Evolutionary conservation across 2,329 filamentous ascomycete genomes (phyloP), one percentile per base, ranked within the genome.

Genomic region (Basipetospora sp.): DNA sequence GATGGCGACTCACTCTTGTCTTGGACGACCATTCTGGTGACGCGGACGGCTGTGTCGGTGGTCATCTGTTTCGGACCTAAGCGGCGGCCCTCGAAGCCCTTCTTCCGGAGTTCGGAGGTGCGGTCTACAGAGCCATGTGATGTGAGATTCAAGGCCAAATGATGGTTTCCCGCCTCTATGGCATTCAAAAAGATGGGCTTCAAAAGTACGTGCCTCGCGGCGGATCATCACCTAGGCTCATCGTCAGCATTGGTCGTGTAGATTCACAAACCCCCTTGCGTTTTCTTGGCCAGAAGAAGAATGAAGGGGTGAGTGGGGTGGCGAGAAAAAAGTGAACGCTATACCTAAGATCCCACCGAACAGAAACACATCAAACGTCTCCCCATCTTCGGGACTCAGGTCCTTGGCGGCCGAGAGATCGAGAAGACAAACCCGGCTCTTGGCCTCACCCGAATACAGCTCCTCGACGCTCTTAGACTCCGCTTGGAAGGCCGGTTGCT

Each of bases 61-160:
- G 90, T 96, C 88, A 98, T 94, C 59, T 98, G 90, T 49, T 87
- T 79, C 6, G 88, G 84, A 1, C 90, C 90, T 20, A 98, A 67
- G 41, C 90, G 72, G 38, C 90, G 77, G 41, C 88, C 86, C 41
- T 78, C 68, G 50, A 93, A 98, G 3, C 90, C 90, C 55, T 96
- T 94, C 59, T 84, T 86, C 37, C 90, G 77, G 49, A 98, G 64
- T 57, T 98, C 90, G n/a, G 83, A 88, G 4, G 90, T 98, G 44
- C 90, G 79, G 59, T 96, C 88, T 92, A 41, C 6, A 27, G 3
- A 41, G 39, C n/a, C n/a, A n/a, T n/a, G n/a, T n/a, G n/a, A n/a
- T n/a, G n/a, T n/a, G n/a, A n/a, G n/a, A n/a, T n/a, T n/a, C n/a
- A n/a, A n/a, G n/a, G n/a, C n/a, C n/a, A n/a, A n/a, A n/a, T n/a